These are phyloP conservation scores for Aspergillus bombycis DNA, from an alignment of 2,329 filamentous ascomycete species.

Conservation along the genomic window DNA sequence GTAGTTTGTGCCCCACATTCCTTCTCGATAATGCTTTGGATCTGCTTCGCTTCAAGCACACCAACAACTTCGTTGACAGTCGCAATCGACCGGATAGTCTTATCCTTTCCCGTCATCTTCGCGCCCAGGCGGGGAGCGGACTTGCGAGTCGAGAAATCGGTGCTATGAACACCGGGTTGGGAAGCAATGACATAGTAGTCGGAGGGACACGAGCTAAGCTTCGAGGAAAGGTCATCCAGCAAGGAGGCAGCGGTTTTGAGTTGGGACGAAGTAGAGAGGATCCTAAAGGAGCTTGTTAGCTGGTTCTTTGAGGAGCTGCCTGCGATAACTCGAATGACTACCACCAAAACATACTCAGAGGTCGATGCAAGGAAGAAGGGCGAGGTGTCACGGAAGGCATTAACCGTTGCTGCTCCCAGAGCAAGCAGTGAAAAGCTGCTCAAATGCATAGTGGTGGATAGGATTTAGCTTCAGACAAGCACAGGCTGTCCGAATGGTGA, in stretches of 20 bases:
- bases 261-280: slow-evolving; percentile 43
- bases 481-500: slow-evolving; percentile 21
- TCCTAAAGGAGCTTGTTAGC: slow-evolving; percentile 36
- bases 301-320: slow-evolving; percentile 4
- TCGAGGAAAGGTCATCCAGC: slow-evolving; percentile 45
- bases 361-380: slow-evolving; percentile 90
- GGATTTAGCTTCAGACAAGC: slow-evolving; percentile 17
- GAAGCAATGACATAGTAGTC: slow-evolving; percentile 76
- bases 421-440: slow-evolving; percentile 50
- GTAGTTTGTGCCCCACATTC: slow-evolving; percentile 52
- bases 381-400: slow-evolving; percentile 82
- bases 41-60: slow-evolving; percentile 46
- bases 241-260: slow-evolving; percentile 50
- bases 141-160: slow-evolving; percentile 64
- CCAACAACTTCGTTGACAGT: slow-evolving; percentile 59
- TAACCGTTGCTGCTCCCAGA: slow-evolving; percentile 60
- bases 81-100: slow-evolving; percentile 58
- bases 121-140: slow-evolving; percentile 58
- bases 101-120: slow-evolving; percentile 51
- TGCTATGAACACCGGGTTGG: slow-evolving; percentile 72
- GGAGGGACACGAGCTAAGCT: slow-evolving; percentile 70
- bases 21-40: slow-evolving; percentile 48
- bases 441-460: slow-evolving; percentile 45
- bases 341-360: slow-evolving; percentile 64
- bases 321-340: slow-evolving; percentile 9